A percentile compares a stretch with the other conserved stretches of the same genome.
Conservation (phyloP, 2,329 filamentous ascomycete species). For the Nothophoma quercina region DNA sequence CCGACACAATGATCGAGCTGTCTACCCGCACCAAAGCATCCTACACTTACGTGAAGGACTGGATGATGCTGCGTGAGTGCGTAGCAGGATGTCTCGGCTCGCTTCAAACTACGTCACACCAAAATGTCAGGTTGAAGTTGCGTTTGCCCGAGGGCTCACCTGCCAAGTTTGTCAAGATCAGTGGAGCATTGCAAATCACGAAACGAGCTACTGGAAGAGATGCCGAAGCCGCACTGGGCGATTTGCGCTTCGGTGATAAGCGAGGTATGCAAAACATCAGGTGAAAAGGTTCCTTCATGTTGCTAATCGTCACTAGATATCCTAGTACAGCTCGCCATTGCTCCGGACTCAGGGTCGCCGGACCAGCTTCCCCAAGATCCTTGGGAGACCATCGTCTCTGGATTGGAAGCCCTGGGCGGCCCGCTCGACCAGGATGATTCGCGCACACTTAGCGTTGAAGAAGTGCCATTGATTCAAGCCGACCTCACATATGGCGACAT, state of each 20-base stretch:
- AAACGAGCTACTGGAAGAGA: conserved; percentile 95
- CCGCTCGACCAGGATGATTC: conserved; percentile 86
- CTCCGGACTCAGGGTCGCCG: conserved; percentile 81
- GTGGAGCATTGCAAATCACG: conserved; percentile 92
- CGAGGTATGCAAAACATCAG: conserved; percentile 53
- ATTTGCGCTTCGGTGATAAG: conserved; percentile 95
- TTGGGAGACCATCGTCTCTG: conserved; percentile 97
- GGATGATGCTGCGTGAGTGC: conserved; percentile 99
- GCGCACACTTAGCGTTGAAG: conserved; percentile 84
- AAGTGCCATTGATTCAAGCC: conserved; percentile 92
- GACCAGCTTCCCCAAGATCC: conserved; percentile 91
- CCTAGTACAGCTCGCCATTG: conserved; percentile 90
- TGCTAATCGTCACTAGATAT: conserved; percentile 67
- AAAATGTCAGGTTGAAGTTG: conserved; percentile 95
- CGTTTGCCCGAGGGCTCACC: conserved; percentile 94
- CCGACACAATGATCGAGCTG: conserved; percentile 97
- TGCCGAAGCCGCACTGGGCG: conserved; percentile 89
- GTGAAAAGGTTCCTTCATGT: neutral
- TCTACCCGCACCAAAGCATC: conserved; percentile 95
- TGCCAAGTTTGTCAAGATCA: conserved; percentile 98
- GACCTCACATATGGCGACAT: conserved; percentile 95
- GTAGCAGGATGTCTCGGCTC: conserved; percentile 91
- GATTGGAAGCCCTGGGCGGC: conserved; percentile 89
- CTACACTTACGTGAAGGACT: conserved; percentile 98
- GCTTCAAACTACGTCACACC: conserved; percentile 93